These are phyloP conservation scores for Arthrobotrys musiformis DNA, from an alignment of 2,329 filamentous ascomycete genomes.

Conservation along the genomic window DNA sequence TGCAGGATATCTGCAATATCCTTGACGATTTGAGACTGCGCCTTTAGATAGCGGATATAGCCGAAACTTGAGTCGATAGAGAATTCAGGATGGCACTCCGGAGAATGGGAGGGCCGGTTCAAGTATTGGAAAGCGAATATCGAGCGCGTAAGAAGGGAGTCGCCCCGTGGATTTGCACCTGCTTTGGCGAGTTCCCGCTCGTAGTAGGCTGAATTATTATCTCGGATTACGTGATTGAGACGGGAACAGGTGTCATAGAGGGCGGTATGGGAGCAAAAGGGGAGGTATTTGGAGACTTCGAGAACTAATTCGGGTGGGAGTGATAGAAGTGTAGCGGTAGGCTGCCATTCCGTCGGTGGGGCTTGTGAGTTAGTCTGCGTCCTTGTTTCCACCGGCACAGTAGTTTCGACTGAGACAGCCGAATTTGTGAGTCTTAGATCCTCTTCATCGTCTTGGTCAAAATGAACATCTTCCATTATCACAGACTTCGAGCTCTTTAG, in stretches of 20 bases:
- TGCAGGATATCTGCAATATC: constrained; percentile 52
- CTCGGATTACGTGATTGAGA: constrained; percentile 48
- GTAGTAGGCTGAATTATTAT: constrained; percentile 53
- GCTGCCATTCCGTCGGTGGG: constrained; percentile 17
- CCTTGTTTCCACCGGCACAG: neutral
- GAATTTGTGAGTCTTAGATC: neutral
- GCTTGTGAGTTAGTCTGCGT: neutral
- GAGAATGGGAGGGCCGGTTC: constrained; percentile 38
- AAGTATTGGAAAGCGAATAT: constrained; percentile 56
- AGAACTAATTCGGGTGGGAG: constrained; percentile 52
- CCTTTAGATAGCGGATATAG: constrained; percentile 49
- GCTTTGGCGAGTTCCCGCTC: constrained; percentile 51
- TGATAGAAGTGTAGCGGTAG: constrained; percentile 35
- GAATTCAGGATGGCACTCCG: constrained; percentile 42
- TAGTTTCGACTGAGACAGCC: neutral
- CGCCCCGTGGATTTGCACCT: constrained; percentile 48
- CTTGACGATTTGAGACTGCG: constrained; percentile 43
- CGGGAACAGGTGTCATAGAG: constrained; percentile 51
- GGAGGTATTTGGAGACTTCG: constrained; percentile 53
- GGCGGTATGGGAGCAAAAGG: constrained; percentile 51
- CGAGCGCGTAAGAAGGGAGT: constrained; percentile 51
- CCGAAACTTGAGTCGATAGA: constrained; percentile 45
- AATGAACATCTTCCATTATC: constrained; percentile 43
- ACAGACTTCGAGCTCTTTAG: constrained; percentile 38
- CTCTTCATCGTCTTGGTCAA: constrained; percentile 33